A percentile compares a stretch with the other conserved stretches of the same genome.
Evolutionary conservation across 345 rosid species (phyloP).

Genomic region (Brassica juncea): DNA sequence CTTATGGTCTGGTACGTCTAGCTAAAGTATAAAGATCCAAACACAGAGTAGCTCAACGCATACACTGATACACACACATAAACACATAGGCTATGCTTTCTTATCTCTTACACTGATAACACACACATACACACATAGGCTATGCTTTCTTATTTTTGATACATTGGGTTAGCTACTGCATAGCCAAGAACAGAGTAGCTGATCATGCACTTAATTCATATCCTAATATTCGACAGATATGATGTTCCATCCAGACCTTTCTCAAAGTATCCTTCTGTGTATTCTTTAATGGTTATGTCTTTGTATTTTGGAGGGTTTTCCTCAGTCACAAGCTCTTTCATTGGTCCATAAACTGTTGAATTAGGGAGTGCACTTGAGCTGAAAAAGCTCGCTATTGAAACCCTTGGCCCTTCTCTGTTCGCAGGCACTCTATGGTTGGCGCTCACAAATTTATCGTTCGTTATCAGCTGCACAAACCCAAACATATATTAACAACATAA

Average conservation of each 20-base stretch:
- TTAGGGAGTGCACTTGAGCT: background rate
- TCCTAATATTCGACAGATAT: slow-evolving; percentile 34
- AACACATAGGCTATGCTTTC: background rate
- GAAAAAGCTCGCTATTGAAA: slow-evolving; percentile 51
- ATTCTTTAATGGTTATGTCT: slow-evolving; percentile 34
- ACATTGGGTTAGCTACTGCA: slow-evolving; percentile 1
- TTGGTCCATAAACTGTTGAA: slow-evolving; percentile 44
- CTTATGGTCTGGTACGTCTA: background rate
- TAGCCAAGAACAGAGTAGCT: slow-evolving; percentile 15
- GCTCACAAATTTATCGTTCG: slow-evolving; percentile 48
- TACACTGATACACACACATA: background rate
- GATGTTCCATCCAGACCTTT: slow-evolving; percentile 43
- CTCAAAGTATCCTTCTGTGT: background rate
- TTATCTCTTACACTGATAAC: background rate
- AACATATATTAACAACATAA: background rate
- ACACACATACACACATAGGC: background rate
- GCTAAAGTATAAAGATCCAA: background rate
- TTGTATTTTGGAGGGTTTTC: slow-evolving; percentile 47
- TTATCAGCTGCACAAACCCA: slow-evolving; percentile 38
- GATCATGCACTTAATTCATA: slow-evolving; percentile 9
- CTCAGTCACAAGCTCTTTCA: slow-evolving; percentile 45
- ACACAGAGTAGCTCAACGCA: slow-evolving; percentile 11
- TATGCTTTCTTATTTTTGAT: slow-evolving; percentile 7
- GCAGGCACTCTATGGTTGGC: slow-evolving; percentile 47
- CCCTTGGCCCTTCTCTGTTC: slow-evolving; percentile 38